phyloP scores from a whole-genome alignment of 345 rosid species.

The Leavenworthia alabamica region DNA sequence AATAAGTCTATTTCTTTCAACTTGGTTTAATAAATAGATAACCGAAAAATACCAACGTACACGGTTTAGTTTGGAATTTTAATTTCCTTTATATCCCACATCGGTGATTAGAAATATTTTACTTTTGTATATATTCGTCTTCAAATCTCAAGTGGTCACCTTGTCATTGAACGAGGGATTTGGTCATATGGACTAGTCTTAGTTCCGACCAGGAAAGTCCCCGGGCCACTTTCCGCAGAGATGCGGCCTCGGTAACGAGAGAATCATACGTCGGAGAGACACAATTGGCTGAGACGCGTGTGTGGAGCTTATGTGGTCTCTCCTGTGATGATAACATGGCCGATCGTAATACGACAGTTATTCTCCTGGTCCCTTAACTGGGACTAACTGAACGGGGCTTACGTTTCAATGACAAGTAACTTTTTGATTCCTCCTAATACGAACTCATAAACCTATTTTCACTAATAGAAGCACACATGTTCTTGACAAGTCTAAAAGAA shows the following conservation, averaged over 20 bases:
- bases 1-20: no score
- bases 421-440: no score
- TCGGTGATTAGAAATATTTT: neutral
- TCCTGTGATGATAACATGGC: slow-evolving; percentile 11
- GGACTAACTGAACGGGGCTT: slow-evolving; percentile 21
- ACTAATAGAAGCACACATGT: neutral
- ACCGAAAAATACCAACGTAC: no score
- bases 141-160: fast-evolving
- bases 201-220: slow-evolving; percentile 23
- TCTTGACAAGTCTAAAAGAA: neutral
- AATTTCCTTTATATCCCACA: no score
- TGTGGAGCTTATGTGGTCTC: slow-evolving; percentile 23
- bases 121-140: neutral
- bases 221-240: slow-evolving; percentile 25
- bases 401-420: slow-evolving; percentile 9
- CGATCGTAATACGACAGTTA: slow-evolving; percentile 10
- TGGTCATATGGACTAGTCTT: neutral
- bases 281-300: slow-evolving; percentile 9
- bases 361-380: neutral
- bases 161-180: slow-evolving; percentile 9
- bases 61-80: no score
- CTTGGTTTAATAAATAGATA: no score
- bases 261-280: neutral
- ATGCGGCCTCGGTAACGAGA: slow-evolving; percentile 25
- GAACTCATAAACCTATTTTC: no score